A percentile compares a stretch with the other conserved stretches of the same genome.
Evolutionary conservation across 2,329 filamentous ascomycete genomes (phyloP).

Genomic region (Dothistroma pini): DNA sequence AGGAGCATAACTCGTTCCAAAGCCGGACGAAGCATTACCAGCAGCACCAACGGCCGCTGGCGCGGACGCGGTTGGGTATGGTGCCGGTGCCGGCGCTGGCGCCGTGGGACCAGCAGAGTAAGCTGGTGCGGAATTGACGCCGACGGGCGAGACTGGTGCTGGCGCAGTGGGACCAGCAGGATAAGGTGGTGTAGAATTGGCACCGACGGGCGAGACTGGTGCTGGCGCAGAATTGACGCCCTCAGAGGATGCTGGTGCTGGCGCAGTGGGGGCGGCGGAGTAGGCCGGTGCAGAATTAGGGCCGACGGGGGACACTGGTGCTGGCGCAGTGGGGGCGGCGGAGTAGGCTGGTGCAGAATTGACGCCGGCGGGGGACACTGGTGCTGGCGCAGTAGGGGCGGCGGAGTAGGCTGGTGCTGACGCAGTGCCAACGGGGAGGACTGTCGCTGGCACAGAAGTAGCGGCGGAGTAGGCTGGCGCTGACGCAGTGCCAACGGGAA

Average conservation of each 20-base stretch:
- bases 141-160: neutral
- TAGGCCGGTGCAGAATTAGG: too few relatives aligned
- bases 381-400: too few relatives aligned
- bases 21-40: conserved; percentile 6
- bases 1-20: conserved; percentile 7
- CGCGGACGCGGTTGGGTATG: conserved; percentile 13
- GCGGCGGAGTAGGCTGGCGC: too few relatives aligned
- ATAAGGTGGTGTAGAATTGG: neutral
- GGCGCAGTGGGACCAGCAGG: conserved; percentile 4
- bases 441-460: too few relatives aligned
- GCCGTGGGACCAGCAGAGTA: conserved; percentile 4
- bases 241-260: too few relatives aligned
- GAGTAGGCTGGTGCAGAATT: too few relatives aligned
- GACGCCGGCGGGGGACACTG: too few relatives aligned
- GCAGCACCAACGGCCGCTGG: conserved; percentile 13
- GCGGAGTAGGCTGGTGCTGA: too few relatives aligned
- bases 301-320: too few relatives aligned
- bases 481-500: too few relatives aligned
- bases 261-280: conserved; percentile 1
- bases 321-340: too few relatives aligned
- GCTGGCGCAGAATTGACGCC: conserved; percentile 8
- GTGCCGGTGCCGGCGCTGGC: conserved; percentile 7
- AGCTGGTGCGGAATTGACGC: neutral
- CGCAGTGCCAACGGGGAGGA: too few relatives aligned
- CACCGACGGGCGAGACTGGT: neutral